Evolutionary conservation across 768 basidiomycete species (phyloP), one percentile per base, ranked within the genome.

Genomic region (Chlorophyllum brunneum): DNA sequence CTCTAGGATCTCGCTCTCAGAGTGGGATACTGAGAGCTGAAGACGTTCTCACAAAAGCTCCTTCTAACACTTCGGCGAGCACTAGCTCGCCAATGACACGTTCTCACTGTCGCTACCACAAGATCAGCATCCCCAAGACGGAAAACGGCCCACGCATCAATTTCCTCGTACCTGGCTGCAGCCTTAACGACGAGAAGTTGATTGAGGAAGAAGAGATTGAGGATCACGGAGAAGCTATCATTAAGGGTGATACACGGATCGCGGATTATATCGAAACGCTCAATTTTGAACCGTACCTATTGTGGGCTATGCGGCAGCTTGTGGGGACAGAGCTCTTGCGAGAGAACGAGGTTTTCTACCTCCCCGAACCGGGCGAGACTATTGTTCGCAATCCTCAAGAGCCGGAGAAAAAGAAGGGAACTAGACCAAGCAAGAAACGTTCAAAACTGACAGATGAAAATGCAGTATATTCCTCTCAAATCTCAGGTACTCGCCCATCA

Each of bases 141-240:
- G 80, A 82, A 48, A 70, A 71, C 26, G 75, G 77, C 3, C 73
- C 71, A 27, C 77, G 80, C 5, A 67, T 83, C n/a, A 75, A 60
- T 56, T 88, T 88, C 66, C 72, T 86, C 26, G 82, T 86, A 4
- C 86, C 86, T 0, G 83, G 83, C 1, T 88, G 86, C 57, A 79
- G 84, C 5, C 73, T 88, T 36, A 74, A 73, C 26, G 74, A 86
- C 58, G 58, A 60, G 31, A 75, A 80, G 54, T 63, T 86, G 43
- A 84, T 86, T 68, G 63, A 74, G 26, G 76, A 83, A 46, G 77
- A 85, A 56, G 72, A 79, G 13, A 85, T 86, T 38, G 62, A 71
- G 52, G 84, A 88, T 57, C 75, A 80, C 51, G 85, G 85, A 2
- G 70, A 74, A 57, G 82, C 82, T 6, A 77, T 74, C 11, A 58